phyloP scores from a whole-genome alignment of 768 basidiomycete species.

The Boletus eberwhitei region DNA sequence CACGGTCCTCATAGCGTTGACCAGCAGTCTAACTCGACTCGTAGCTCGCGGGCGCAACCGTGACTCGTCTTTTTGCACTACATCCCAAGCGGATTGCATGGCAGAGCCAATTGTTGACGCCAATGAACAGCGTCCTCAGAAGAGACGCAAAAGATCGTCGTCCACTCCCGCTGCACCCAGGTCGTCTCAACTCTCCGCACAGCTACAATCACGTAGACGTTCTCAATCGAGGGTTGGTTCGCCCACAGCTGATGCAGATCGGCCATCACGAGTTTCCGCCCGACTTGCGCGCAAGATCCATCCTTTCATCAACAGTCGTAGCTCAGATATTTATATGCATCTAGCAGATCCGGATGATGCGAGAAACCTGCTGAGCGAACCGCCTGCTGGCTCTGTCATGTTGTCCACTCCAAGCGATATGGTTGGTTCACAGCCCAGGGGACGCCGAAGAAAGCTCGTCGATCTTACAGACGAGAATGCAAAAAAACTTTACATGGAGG shows the following conservation, averaged over 20 bases:
- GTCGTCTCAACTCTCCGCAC: constrained; percentile 10
- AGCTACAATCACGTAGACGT: constrained; percentile 9
- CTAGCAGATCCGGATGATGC: constrained; percentile 22
- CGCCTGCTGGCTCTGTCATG: background rate
- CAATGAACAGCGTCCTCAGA: constrained; percentile 12
- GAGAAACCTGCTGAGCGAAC: constrained; percentile 7
- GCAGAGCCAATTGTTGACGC: background rate
- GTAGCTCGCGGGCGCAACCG: constrained; percentile 22
- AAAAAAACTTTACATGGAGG: constrained; percentile 26
- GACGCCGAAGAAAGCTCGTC: constrained; percentile 12
- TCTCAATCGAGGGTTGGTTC: constrained; percentile 19
- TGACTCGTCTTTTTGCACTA: background rate
- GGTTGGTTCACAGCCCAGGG: constrained; percentile 6
- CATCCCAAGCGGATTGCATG: background rate
- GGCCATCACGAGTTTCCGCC: constrained; percentile 17
- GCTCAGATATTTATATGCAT: constrained; percentile 28
- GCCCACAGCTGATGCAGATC: constrained; percentile 2
- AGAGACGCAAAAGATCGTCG: constrained; percentile 20
- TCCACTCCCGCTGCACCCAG: constrained; percentile 17
- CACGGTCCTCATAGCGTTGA: background rate
- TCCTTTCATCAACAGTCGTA: constrained; percentile 11
- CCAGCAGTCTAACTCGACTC: constrained; percentile 1
- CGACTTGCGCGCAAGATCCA: constrained; percentile 21
- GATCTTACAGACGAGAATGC: constrained; percentile 20
- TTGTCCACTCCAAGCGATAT: background rate